Base-by-base conservation (phyloP, 2,329 filamentous ascomycete species). In the Epicoccum sorghinum region DNA sequence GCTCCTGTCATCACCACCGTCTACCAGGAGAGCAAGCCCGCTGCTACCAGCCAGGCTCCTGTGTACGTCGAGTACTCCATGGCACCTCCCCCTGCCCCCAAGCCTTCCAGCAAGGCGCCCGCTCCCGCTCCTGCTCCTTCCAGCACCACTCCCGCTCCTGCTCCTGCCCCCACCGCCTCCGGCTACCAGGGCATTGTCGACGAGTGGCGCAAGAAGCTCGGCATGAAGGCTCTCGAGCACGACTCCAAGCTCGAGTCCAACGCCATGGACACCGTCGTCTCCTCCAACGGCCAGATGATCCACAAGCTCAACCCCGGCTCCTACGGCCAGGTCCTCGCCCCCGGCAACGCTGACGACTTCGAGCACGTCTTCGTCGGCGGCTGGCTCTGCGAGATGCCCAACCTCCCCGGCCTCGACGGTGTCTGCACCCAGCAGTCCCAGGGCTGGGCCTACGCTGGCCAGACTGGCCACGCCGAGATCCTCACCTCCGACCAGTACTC, bases 301-400 rank as follows among this genome's bases (percentile, higher is more conserved):
- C 70, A 72, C 67, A 51, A 72, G 61, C 68, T 71, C 41, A 66
- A 67, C 66, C 33, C 58, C n/a, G 67, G 68, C 36, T 61, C 67
- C 36, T 60, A 43, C 48, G 68, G 58, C 30, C 68, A 71, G 61
- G 66, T 67, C 30, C 69, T 72, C 23, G 68, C 68, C 25, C 66
- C 67, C 25, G 68, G 66, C 14, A 40, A 59, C 25, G 47, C 48
- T 7, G 54, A 62, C 13, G 57, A 65, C 32, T 73, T 73, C 60
- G 52, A 64, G 53, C 41, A 60, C 47, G 66, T 70, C 55, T 72
- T 70, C 55, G 65, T 71, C 14, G 70, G 70, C 25, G 70, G 67
- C 46, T 73, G 70, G 70, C 68, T 73, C 46, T 73, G 70, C 68
- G 70, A 73, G 61, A 60, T 62, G 18, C 62, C 70, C 47, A 49